phyloP scores from a whole-genome alignment of 148 eudicot species.

The Cornus kousa region DNA sequence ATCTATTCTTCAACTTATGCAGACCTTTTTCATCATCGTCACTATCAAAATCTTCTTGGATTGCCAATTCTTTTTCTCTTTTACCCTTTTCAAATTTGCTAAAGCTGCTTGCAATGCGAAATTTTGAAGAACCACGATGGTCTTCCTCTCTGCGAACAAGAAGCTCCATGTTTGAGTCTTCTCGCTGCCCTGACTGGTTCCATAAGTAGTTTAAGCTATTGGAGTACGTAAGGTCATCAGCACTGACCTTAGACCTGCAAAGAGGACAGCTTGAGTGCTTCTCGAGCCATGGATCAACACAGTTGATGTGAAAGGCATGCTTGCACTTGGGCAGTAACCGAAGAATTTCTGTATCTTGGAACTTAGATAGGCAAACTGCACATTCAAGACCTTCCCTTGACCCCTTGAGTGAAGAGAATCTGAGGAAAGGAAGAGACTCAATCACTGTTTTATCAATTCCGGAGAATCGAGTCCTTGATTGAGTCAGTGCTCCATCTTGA shows the following conservation, averaged over 20 bases:
- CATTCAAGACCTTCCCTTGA: constrained; percentile 69
- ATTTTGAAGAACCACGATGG: constrained; percentile 34
- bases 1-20: constrained; percentile 59
- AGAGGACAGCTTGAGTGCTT: constrained; percentile 73
- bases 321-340: constrained; percentile 76
- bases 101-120: constrained; percentile 46
- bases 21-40: constrained; percentile 14
- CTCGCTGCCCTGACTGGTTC: background rate
- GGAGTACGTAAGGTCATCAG: constrained; percentile 33
- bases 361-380: constrained; percentile 66
- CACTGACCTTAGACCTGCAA: constrained; percentile 50
- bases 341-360: constrained; percentile 54
- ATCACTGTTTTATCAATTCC: constrained; percentile 58
- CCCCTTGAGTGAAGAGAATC: constrained; percentile 61
- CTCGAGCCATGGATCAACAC: constrained; percentile 74
- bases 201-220: background rate
- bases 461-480: constrained; percentile 33
- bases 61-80: constrained; percentile 41
- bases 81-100: constrained; percentile 18
- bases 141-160: constrained; percentile 54
- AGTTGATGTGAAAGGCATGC: constrained; percentile 69
- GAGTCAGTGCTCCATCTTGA: constrained; percentile 17
- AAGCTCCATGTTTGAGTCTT: constrained; percentile 36
- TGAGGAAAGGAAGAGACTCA: constrained; percentile 65
- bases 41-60: constrained; percentile 15